Base-by-base conservation (phyloP, 2,329 filamentous ascomycete genomes). In the Fusarium poae region DNA sequence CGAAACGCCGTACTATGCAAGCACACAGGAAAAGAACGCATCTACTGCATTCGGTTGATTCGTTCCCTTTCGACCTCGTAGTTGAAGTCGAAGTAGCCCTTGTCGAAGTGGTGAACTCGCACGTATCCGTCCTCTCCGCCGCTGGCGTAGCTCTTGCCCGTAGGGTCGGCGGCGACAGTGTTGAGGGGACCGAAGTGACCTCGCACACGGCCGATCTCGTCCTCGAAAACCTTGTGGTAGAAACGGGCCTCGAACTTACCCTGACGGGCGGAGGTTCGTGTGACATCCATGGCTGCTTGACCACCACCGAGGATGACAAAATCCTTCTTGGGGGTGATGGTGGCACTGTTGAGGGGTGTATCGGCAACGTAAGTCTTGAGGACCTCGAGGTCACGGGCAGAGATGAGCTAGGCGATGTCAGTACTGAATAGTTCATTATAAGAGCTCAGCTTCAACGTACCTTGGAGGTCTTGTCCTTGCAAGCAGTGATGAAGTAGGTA, bases 161-260 rank as follows among this genome's bases (percentile, higher is more conserved):
- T 91, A 30, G 96, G 96, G 82, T 97, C 93, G 61, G 93, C 93
- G 49, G 96, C 94, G 74, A 99, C 93, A 68, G 96, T 97, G 87
- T 99, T 97, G 78, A 97, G 86, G 72, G 92, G 96, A 79, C 96
- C 96, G 82, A 99, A 99, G 82, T 99, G 96, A 69, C 96, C 96
- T 79, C 94, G 89, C 71, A 99, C 96, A 85, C 96, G 91, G 74
- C 96, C 96, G 77, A 98, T 95, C 85, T 99, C 96, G 82, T 99
- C 95, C 83, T 97, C 94, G 80, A 99, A 98, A 80, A 99, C 91
- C 88, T 97, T 98, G 90, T 99, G 96, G 87, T 97, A 99, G 88
- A 99, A 99, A 72, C 96, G 91, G 44, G 96, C 96, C 83, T 99
- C 96, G 85, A 99, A 99, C 84, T 98, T 98, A 83, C 96, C 96